These are phyloP conservation scores for Pyrus betulifolia DNA, from an alignment of 306 rosid genomes.

Conservation along the genomic window DNA sequence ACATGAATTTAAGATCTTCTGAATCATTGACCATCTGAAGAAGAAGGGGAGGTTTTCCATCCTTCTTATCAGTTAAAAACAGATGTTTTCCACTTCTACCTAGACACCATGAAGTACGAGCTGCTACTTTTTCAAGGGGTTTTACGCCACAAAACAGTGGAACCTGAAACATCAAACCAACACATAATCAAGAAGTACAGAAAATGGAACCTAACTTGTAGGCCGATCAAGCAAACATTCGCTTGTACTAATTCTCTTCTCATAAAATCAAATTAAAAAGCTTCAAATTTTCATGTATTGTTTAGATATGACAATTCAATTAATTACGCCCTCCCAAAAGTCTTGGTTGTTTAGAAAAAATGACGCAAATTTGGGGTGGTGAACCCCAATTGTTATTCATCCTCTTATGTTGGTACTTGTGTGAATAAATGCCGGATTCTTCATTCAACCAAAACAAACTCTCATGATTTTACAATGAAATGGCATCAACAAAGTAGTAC, in stretches of 20 bases:
- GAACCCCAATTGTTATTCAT: not conserved
- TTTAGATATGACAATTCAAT: not conserved
- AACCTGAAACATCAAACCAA: conserved; percentile 41
- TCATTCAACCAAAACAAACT: not conserved
- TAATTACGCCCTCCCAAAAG: not conserved
- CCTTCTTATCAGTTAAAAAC: conserved; percentile 49
- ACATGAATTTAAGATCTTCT: conserved; percentile 70
- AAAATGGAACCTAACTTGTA: conserved; percentile 3
- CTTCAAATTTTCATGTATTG: not conserved
- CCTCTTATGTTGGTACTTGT: not conserved
- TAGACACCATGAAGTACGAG: conserved; percentile 43
- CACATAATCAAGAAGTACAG: conserved; percentile 2
- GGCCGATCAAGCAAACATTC: not conserved
- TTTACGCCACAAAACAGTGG: conserved; percentile 69
- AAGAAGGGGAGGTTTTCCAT: conserved; percentile 79
- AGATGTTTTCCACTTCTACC: conserved; percentile 78
- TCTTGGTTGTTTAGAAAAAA: not conserved
- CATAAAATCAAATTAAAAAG: not conserved
- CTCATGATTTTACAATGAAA: not conserved
- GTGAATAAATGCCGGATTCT: not conserved
- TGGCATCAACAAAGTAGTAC: not conserved
- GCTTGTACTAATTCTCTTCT: not conserved
- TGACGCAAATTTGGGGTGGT: not conserved
- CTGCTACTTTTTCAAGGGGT: conserved; percentile 57
- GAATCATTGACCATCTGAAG: conserved; percentile 65